Conservation (phyloP, 257 asterid species). For the Agastache rugosa region DNA sequence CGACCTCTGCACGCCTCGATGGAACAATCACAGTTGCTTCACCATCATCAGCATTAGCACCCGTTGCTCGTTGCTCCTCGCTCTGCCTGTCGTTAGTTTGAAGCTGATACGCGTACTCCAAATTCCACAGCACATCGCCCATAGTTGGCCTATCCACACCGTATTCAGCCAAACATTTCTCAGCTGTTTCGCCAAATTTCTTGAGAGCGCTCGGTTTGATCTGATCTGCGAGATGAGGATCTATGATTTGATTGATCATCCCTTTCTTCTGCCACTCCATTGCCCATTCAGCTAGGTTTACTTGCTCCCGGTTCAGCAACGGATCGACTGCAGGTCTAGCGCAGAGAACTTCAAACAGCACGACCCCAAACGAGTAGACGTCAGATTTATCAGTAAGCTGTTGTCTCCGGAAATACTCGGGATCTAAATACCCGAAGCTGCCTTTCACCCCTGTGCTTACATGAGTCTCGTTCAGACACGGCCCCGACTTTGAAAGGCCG, state of each 20-base stretch:
- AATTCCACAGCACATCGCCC: slow-evolving; percentile 85
- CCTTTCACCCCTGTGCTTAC: slow-evolving; percentile 89
- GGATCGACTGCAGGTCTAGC: slow-evolving; percentile 81
- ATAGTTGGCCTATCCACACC: slow-evolving; percentile 79
- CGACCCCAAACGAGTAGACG: slow-evolving; percentile 79
- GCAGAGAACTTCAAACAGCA: slow-evolving; percentile 71
- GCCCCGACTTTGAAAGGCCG: slow-evolving; percentile 80
- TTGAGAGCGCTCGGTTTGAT: slow-evolving; percentile 55
- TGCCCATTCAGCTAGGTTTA: slow-evolving; percentile 78
- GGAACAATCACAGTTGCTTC: slow-evolving; percentile 37
- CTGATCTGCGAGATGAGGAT: slow-evolving; percentile 48
- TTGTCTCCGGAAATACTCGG: slow-evolving; percentile 72
- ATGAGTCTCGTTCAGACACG: slow-evolving; percentile 69
- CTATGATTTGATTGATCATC: slow-evolving; percentile 56
- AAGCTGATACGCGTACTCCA: slow-evolving; percentile 74
- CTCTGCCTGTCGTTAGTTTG: slow-evolving; percentile 51
- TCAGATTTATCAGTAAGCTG: slow-evolving; percentile 82
- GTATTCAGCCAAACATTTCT: slow-evolving; percentile 72
- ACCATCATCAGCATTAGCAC: slow-evolving; percentile 25
- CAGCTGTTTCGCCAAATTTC: slow-evolving; percentile 68
- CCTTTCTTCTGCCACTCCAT: slow-evolving; percentile 73
- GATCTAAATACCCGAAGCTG: slow-evolving; percentile 79
- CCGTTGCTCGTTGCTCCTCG: slow-evolving; percentile 29
- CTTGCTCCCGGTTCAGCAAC: slow-evolving; percentile 57
- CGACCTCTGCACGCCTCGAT: slow-evolving; percentile 8